Evolutionary conservation across 2,329 filamentous ascomycete species (phyloP).

Genomic region (Aspergillus pseudonomiae): DNA sequence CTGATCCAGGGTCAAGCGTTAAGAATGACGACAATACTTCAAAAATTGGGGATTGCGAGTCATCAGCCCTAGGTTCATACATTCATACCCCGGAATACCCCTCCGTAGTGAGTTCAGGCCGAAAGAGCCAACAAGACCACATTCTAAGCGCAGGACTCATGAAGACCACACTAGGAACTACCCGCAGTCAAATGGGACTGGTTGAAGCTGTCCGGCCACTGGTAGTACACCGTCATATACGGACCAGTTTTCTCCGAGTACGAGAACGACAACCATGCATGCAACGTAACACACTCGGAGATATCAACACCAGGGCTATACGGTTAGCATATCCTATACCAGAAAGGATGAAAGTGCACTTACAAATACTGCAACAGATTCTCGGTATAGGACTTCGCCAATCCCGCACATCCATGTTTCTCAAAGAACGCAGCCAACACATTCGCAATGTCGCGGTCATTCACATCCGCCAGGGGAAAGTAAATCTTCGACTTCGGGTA

Average conservation of each 20-base stretch:
- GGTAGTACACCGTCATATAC: constrained; percentile 3
- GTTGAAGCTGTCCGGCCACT: neutral
- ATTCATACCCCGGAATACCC: too few species aligned
- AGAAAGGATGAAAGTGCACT: neutral
- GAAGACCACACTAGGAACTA: neutral
- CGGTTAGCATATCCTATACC: neutral
- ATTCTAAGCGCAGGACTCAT: neutral
- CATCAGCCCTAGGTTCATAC: too few species aligned
- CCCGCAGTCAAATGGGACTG: neutral
- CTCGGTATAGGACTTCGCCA: neutral
- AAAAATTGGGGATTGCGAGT: too few species aligned
- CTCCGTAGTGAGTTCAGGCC: neutral
- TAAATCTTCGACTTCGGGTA: neutral
- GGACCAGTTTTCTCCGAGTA: constrained; percentile 5
- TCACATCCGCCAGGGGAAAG: neutral
- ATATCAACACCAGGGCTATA: constrained; percentile 1
- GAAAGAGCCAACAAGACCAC: neutral
- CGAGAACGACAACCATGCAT: neutral
- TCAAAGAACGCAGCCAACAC: neutral
- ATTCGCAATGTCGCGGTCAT: neutral
- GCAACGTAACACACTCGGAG: neutral
- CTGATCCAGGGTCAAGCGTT: too few species aligned
- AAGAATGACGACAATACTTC: too few species aligned
- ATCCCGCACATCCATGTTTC: neutral
- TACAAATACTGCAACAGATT: neutral